Base-by-base conservation (phyloP, 2,329 filamentous ascomycete genomes). In the Paracorniculantispora psalliotae region DNA sequence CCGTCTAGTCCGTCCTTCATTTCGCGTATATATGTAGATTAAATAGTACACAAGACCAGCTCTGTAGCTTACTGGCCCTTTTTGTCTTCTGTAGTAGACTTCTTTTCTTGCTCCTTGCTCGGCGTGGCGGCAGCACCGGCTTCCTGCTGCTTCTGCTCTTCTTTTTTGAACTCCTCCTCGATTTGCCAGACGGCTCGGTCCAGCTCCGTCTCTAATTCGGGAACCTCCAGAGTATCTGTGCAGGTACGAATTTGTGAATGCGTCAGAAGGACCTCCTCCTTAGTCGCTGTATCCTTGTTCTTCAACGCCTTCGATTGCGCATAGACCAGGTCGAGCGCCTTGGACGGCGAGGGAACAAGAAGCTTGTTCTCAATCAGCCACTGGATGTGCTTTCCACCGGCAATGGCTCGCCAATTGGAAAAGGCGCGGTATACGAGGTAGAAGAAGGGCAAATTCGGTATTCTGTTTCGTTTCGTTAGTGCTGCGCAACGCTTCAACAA, bases 391-490 rank as follows among this genome's bases (percentile, higher is more conserved):
- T 86, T 89, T 21, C 91, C 92, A 57, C 94, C 94, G 39, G 85
- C 84, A 57, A 96, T 77, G 56, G 94, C 94, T 76, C 88, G 84
- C 85, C 90, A 96, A 73, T 96, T 91, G 21, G 90, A 96, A 88
- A 90, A 97, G 26, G 91, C 89, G 63, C 94, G 84, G 77, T 96
- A 99, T 19, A 84, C 85, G 43, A 97, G 83, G 73, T 97, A 99
- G 79, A 97, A 97, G 79, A 97, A 97, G 19, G 94, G 94, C 13
- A 99, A 79, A 71, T 99, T 97, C 37, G 93, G 92, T 63, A 97
- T 82, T 62, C 91, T 96, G 65, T 12, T 25, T 7, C n/a, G n/a
- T n/a, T 17, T 1, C 23, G 35, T 49, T 19, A 52, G 49, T 13
- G 10, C 10, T 15, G 46, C 10, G 46, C 6, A n/a, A 13, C 39